Evolutionary conservation across 164 flowering plant species (phyloP).

Genomic region (Magnolia kwangsiensis): DNA sequence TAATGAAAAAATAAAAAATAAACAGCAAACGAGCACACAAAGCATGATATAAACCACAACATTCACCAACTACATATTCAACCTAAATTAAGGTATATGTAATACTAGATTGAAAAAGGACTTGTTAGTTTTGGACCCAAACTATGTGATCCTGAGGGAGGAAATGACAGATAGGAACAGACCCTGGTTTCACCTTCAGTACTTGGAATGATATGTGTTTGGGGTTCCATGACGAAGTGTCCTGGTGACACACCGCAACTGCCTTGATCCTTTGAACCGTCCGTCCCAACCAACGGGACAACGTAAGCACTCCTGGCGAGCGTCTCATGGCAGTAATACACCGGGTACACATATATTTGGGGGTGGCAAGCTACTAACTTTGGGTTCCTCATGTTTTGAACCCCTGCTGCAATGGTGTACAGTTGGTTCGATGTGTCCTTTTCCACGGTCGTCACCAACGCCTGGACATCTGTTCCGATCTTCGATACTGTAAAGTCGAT

Average conservation of each 20-base stretch:
- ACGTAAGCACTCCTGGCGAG: constrained; percentile 19
- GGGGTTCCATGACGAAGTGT: constrained; percentile 36
- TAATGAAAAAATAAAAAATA: background rate
- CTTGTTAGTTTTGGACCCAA: constrained; percentile 16
- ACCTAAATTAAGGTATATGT: background rate
- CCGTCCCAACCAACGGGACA: constrained; percentile 25
- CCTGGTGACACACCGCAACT: constrained; percentile 28
- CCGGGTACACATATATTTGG: constrained; percentile 26
- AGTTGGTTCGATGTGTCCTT: constrained; percentile 1
- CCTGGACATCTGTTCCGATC: constrained; percentile 16
- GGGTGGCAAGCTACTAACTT: constrained; percentile 26
- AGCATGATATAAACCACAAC: too few species aligned
- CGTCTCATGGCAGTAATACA: constrained; percentile 23
- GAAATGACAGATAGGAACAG: constrained; percentile 39
- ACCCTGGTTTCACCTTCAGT: constrained; percentile 37
- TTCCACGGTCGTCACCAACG: constrained; percentile 15
- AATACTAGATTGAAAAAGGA: background rate
- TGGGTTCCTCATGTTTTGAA: constrained; percentile 7
- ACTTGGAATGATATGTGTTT: constrained; percentile 35
- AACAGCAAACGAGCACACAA: background rate
- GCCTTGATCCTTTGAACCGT: constrained; percentile 29
- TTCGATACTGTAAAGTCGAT: constrained; percentile 27
- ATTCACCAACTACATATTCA: background rate
- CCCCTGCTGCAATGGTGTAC: constrained; percentile 14
- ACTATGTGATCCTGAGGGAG: constrained; percentile 29